Base-by-base conservation (phyloP, 1,284 basidiomycete genomes). In the Malassezia dermatis region DNA sequence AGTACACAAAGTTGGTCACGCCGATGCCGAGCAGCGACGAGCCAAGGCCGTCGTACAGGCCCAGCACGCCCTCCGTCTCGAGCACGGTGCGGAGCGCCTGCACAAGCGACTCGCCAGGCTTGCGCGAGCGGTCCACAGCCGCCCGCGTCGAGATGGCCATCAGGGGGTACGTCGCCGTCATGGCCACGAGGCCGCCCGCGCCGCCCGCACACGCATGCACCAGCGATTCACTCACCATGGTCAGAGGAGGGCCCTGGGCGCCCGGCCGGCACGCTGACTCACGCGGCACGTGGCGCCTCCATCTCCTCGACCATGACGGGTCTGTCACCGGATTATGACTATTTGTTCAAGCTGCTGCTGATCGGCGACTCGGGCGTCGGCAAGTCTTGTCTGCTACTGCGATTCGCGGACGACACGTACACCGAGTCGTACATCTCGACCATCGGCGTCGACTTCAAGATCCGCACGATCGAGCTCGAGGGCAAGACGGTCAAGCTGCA, bases 401-500 rank as follows among this genome's bases (percentile, higher is more conserved):
- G 77, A 40, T 77, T 77, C 63, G 76, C 75, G 45, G 77, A 78
- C 66, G 77, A 78, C 67, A 77, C 77, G 48, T 78, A 78, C 66
- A 78, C 76, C 31, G 77, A 78, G 54, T 75, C 70, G 23, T 78
- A 78, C 65, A 78, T 78, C 60, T 78, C 77, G 27, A 78, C 64
- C 27, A 66, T 65, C 58, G 76, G 77, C 42, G 73, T 98, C 58
- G 94, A 99, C 80, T 99, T 98, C 81, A 99, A 99, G 86, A 98
- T 99, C 79, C 83, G 94, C 69, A 99, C 94, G 45, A 96, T 99
- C 76, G 94, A 99, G 78, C 82, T 99, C 52, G 94, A 98, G 77
- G 93, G 93, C 65, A 98, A 96, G 87, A 96, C 89, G 1, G 89
- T 98, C 73, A 99, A 98, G 78, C 83, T 99, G 59, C 94, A 98